Percentiles rank a stretch among this genome's conserved stretches.
These are phyloP conservation scores for Monilinia fructigena DNA, from an alignment of 2,329 filamentous ascomycete species.

Conservation along the genomic window DNA sequence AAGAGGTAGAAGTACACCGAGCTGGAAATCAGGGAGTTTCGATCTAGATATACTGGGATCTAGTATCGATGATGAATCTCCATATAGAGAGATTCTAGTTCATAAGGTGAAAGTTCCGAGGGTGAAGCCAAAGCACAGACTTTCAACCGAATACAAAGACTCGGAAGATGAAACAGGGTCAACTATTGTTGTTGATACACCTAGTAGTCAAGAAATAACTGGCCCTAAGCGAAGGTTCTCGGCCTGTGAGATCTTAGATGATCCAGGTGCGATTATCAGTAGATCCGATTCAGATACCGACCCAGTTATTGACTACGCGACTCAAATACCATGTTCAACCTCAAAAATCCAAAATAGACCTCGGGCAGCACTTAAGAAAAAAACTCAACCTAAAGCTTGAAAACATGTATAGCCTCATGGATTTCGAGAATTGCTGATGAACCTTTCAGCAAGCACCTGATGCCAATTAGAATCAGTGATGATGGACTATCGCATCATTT, in stretches of 20 bases:
- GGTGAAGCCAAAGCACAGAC: background rate
- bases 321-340: background rate
- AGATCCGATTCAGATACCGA: background rate
- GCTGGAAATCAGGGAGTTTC: background rate
- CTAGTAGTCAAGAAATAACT: background rate
- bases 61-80: background rate
- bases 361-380: background rate
- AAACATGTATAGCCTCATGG: background rate
- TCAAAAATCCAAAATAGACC: background rate
- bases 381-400: no score
- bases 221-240: background rate
- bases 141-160: background rate
- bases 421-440: background rate
- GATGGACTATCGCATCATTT: background rate
- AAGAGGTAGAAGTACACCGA: background rate
- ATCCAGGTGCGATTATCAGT: background rate
- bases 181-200: background rate
- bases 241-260: background rate
- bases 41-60: no score
- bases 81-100: background rate
- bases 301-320: background rate
- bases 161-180: background rate
- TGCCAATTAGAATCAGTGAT: background rate
- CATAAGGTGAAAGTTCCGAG: background rate
- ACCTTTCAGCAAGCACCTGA: background rate